Evolutionary conservation across 495 filamentous ascomycete genomes (phyloP).

Genomic region (Annulohypoxylon moriforme): DNA sequence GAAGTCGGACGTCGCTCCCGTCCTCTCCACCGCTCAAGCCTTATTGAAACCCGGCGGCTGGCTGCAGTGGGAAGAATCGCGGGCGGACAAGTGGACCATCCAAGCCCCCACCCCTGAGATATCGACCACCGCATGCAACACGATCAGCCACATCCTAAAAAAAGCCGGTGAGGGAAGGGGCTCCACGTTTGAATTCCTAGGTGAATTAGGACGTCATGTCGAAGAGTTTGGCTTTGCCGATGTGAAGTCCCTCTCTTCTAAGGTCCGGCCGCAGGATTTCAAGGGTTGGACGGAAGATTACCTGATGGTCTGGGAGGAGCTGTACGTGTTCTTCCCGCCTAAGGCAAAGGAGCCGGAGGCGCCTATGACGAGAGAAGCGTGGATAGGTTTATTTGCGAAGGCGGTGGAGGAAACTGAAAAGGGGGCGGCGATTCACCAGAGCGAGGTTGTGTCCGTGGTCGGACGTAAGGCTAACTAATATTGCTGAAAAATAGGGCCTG

Average conservation of each 20-base stretch:
- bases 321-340: slow-evolving; percentile 26
- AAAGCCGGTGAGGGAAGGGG: slow-evolving; percentile 26
- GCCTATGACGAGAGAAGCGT: slow-evolving; percentile 32
- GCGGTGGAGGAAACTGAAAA: slow-evolving; percentile 40
- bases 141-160: slow-evolving; percentile 24
- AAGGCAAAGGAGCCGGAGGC: slow-evolving; percentile 23
- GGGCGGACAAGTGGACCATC: slow-evolving; percentile 29
- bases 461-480: slow-evolving; percentile 21
- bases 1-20: slow-evolving; percentile 36
- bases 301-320: slow-evolving; percentile 45
- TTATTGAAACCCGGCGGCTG: slow-evolving; percentile 47
- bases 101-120: slow-evolving; percentile 28
- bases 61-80: slow-evolving; percentile 50
- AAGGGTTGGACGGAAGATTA: slow-evolving; percentile 45
- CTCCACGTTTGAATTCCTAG: slow-evolving; percentile 1
- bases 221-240: slow-evolving; percentile 18
- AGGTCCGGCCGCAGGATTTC: slow-evolving; percentile 27
- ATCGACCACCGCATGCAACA: slow-evolving; percentile 24
- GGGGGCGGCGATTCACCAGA: slow-evolving; percentile 35
- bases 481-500: too few relatives aligned
- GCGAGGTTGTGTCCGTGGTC: slow-evolving; percentile 8
- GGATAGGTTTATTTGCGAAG: slow-evolving; percentile 30
- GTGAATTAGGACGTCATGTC: slow-evolving; percentile 18
- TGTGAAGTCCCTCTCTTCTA: not conserved
- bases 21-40: slow-evolving; percentile 41